Base-by-base conservation (phyloP, 2,329 filamentous ascomycete species). In the Exserohilum rostratum region DNA sequence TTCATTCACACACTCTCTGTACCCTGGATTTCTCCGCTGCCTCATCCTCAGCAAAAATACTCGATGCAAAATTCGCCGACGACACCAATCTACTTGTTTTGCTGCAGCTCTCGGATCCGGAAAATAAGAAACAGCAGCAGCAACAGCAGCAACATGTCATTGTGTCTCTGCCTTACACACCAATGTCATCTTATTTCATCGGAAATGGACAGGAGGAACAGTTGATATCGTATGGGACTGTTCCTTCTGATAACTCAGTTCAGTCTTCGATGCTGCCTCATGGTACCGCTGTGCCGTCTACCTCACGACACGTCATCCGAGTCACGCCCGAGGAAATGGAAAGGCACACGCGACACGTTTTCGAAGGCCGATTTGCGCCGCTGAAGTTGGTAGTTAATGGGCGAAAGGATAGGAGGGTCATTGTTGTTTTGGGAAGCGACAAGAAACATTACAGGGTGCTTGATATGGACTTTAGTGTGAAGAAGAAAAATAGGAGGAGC, bases 51-150 rank as follows among this genome's bases (percentile, higher is more conserved):
- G 44, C 56, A 18, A 76, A 71, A n/a, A 74, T 87, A 13, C 71
- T 85, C 17, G 87, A 91, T 68, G 72, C 89, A 12, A 87, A 88
- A 67, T 91, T 92, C 65, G 80, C 90, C 38, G 81, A 88, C 63
- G 84, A 89, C 50, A 73, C 80, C 11, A 80, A 77, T 0, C 70
- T 92, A 1, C 78, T 91, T 48, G 62, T 90, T 1, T 80, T 92
- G 2, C 83, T 82, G 74, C 67, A 63, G 62, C 67, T 17, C 27
- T 13, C 31, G 34, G 3, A 25, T 5, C n/a, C 37, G 22, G 13
- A 20, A n/a, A n/a, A n/a, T n/a, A n/a, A n/a, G n/a, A n/a, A n/a
- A n/a, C n/a, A n/a, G n/a, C n/a, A n/a, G n/a, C 3, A 17, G 37
- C 1, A n/a, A 35, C 25, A 25, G 31, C 13, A 30, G 57, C 5